Base-by-base conservation (phyloP, 495 filamentous ascomycete genomes). In the Tuber borchii region DNA sequence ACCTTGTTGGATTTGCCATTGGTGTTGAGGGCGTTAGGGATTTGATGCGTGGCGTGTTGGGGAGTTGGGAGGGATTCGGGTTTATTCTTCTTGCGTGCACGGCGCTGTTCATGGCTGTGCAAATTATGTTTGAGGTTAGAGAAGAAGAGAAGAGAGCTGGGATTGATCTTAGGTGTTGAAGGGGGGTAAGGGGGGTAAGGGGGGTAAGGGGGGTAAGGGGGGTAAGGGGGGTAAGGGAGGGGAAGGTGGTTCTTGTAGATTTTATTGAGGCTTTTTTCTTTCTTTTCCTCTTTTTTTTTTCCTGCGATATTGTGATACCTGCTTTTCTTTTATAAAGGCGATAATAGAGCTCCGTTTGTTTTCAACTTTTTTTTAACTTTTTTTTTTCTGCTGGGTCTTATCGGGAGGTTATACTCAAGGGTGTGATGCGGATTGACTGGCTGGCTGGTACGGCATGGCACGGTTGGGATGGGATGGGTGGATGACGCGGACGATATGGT, bases 121-220 rank as follows among this genome's bases (percentile, higher is more conserved):
- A 97, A 86, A 86, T 97, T 76, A 99, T 98, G 95, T 97, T 97
- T 87, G 96, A 99, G 87, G 88, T 95, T 70, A 85, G 95, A 71
- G 91, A 97, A 85, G 87, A 87, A 77, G 95, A 99, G 87, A 85
- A 88, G 80, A 88, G 95, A 73, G 89, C 87, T 69, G 95, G 95
- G 2, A 92, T 98, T 74, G 87, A 90, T 76, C 77, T 98, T 85
- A 97, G 93, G 85, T 99, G 93, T 83, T 99, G 83, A 44, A 2
- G 39, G 16, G 46, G 70, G 39, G 10, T 0, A 31, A 19, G 0
- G 14, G 70, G 39, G 10, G 0, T n/a, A n/a, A n/a, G n/a, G n/a
- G n/a, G n/a, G n/a, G n/a, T n/a, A n/a, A n/a, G n/a, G n/a, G n/a
- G n/a, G n/a, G n/a, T n/a, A n/a, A n/a, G n/a, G n/a, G n/a, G n/a